Conservation (phyloP, 129 eudicot genomes). For the Pulicaria dysenterica region DNA sequence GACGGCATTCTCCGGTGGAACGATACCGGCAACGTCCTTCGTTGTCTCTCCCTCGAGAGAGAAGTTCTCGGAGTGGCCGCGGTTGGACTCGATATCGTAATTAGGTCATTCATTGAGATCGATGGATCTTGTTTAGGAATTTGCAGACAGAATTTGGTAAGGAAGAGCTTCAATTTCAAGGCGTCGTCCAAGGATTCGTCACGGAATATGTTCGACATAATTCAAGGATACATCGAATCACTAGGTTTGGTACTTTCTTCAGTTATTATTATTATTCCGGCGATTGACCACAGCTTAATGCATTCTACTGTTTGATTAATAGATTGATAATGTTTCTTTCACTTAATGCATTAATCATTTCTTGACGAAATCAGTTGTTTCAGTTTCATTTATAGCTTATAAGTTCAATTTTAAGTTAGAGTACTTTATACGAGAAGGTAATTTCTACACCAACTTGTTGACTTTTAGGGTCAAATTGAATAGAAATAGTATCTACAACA, state of each 20-base stretch:
- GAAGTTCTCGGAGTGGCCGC: constrained; percentile 64
- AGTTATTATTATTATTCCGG: not conserved
- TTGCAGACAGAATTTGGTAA: constrained; percentile 27
- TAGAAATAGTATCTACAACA: too few relatives aligned
- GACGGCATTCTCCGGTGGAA: constrained; percentile 67
- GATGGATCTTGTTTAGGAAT: constrained; percentile 42
- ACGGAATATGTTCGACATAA: constrained; percentile 46
- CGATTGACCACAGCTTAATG: too few relatives aligned
- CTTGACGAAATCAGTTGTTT: not conserved
- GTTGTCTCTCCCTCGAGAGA: constrained; percentile 54
- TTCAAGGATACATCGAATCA: constrained; percentile 59
- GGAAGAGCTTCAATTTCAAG: constrained; percentile 58
- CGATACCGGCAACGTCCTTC: constrained; percentile 30
- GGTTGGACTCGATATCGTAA: constrained; percentile 40
- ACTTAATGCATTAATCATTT: too few relatives aligned
- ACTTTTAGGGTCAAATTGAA: too few relatives aligned
- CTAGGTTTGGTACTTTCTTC: constrained; percentile 48
- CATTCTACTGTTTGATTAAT: too few relatives aligned
- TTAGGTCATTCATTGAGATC: constrained; percentile 50
- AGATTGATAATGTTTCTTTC: too few relatives aligned
- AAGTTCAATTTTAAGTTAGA: not conserved
- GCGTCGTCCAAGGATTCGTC: constrained; percentile 39
- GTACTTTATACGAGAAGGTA: too few relatives aligned
- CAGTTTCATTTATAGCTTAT: not conserved
- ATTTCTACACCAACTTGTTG: too few relatives aligned